Base-by-base conservation (phyloP, 2,329 filamentous ascomycete species). In the Diaporthe batatas region DNA sequence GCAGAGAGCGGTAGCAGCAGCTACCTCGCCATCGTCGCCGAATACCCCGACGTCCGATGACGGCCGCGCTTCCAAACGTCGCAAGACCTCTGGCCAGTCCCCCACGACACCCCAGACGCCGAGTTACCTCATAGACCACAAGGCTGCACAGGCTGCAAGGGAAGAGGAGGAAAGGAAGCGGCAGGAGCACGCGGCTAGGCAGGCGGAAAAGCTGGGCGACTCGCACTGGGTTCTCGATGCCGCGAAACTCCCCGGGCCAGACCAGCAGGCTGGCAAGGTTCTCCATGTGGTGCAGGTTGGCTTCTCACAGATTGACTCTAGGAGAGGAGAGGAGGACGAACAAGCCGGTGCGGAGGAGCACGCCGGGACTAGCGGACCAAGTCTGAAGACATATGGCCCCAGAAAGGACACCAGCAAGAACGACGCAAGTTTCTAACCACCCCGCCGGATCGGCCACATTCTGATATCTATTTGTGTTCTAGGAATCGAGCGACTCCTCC, bases 1-100 rank as follows among this genome's bases (percentile, higher is more conserved):
- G 95, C 95, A 97, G 86, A 90, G 95, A 78, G 93, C 93, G 75
- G 92, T 91, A 65, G 91, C 92, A 65, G 91, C 92, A 68, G 89
- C 91, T 32, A 85, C 84, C 65, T 84, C 85, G 73, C 79, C 82
- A 67, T 80, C 84, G 23, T 84, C 85, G 4, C 82, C 86, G 73
- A 77, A 78, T 70, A 84, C 73, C 81, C 88, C 75, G 79, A 85
- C 72, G 78, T 83, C 73, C 77, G 82, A 83, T 65, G 86, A 89
- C 25, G 84, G 87, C 23, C 89, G 80, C 78, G 87, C 82, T 73
- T 83, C 88, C 18, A 95, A 95, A 82, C 91, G 91, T 76, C 88
- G 90, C 75, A 93, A 92, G 78, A 81, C 79, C 67, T 83, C 73
- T 73, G 83, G 73, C 76, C 81, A 75, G 77, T 78, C 54, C 68